These are phyloP conservation scores for Penicillium oxalicum DNA, from an alignment of 2,329 filamentous ascomycete genomes.

Conservation along the genomic window DNA sequence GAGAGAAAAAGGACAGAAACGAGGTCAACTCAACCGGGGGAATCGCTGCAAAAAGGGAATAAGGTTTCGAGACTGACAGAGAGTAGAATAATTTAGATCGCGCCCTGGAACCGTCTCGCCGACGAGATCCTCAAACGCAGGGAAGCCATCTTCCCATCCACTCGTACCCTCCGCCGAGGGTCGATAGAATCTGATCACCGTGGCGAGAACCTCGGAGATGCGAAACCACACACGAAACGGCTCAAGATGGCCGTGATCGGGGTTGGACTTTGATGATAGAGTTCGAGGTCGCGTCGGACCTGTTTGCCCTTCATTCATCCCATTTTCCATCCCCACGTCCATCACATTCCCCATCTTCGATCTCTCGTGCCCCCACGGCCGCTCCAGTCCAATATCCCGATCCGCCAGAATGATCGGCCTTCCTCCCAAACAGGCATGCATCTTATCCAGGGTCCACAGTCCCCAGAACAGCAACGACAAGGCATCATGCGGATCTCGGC, in stretches of 20 bases:
- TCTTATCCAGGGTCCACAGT: constrained; percentile 38
- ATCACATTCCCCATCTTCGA: no score
- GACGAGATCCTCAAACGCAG: constrained; percentile 32
- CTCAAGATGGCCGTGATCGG: constrained; percentile 4
- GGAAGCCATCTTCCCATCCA: constrained; percentile 37
- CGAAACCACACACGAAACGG: constrained; percentile 36
- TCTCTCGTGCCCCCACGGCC: constrained; percentile 14
- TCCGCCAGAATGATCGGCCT: constrained; percentile 37
- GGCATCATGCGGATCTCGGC: constrained; percentile 24
- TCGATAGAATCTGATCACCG: constrained; percentile 37
- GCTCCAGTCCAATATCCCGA: constrained; percentile 35
- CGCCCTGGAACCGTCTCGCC: constrained; percentile 18
- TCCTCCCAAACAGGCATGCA: constrained; percentile 38
- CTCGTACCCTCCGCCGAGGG: constrained; percentile 29
- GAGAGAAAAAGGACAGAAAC: neutral
- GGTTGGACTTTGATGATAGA: no score
- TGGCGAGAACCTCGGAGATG: constrained; percentile 34
- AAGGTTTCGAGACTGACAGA: constrained; percentile 14
- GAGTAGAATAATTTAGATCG: constrained; percentile 26
- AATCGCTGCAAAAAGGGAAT: no score
- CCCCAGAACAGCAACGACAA: constrained; percentile 36
- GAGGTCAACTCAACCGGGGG: no score
- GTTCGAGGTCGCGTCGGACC: no score
- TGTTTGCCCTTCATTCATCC: no score
- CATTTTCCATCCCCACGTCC: no score